phyloP scores from a whole-genome alignment of 179 eudicot species.

The Camellia oleifera region DNA sequence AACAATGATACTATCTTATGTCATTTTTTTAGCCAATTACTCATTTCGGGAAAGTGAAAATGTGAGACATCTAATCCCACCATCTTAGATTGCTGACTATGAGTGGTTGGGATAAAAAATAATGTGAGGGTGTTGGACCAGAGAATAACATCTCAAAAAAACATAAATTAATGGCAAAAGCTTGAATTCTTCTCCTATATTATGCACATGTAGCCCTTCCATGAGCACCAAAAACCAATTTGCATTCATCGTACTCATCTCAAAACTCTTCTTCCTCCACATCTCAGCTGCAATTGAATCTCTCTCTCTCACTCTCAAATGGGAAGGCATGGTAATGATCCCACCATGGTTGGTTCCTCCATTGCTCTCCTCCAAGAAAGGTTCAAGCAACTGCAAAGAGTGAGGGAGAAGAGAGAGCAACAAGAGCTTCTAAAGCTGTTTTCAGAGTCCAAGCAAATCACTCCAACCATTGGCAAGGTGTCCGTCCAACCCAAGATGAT shows the following conservation, averaged over 20 bases:
- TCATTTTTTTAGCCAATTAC: too few species aligned
- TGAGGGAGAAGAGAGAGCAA: conserved; percentile 35
- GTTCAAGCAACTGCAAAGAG: conserved; percentile 27
- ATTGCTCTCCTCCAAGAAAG: conserved; percentile 37
- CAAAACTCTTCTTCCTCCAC: too few species aligned
- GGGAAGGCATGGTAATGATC: conserved; percentile 26
- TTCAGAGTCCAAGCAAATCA: conserved; percentile 14
- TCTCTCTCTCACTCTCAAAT: conserved; percentile 12
- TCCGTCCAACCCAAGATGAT: not conserved
- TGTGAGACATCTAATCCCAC: too few species aligned
- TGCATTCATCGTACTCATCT: too few species aligned
- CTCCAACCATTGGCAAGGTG: not conserved
- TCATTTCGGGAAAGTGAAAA: too few species aligned
- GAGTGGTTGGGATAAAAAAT: too few species aligned
- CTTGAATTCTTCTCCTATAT: conserved; percentile 13
- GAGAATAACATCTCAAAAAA: not conserved
- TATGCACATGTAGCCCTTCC: not conserved
- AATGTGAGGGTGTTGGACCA: too few species aligned
- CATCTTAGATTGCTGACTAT: too few species aligned
- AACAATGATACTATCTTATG: too few species aligned
- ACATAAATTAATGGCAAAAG: not conserved
- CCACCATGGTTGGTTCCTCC: conserved; percentile 27
- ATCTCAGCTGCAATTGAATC: not conserved
- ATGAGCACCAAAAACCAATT: not conserved
- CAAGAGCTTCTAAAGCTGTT: conserved; percentile 20